Conservation (phyloP, 2,329 filamentous ascomycete genomes). For the Daldinia sp. region DNA sequence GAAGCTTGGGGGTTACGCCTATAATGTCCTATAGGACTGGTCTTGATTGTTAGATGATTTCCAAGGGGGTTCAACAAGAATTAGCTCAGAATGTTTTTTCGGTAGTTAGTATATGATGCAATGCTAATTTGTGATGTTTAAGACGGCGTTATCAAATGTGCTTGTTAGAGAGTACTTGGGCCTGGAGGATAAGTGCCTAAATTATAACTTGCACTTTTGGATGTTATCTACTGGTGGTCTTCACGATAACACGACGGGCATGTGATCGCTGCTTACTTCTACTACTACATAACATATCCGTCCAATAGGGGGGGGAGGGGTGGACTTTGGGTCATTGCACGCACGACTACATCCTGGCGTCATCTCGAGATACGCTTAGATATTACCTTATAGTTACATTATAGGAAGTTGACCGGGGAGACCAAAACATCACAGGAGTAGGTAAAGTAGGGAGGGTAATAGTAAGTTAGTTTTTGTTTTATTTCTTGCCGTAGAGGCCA, state of each 20-base stretch:
- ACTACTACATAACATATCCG: not conserved
- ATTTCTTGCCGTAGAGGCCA: not conserved
- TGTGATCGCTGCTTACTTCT: constrained; percentile 2
- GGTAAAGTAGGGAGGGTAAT: too few species aligned
- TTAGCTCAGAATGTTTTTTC: too few species aligned
- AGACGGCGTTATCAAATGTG: not conserved
- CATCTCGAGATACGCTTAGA: too few species aligned
- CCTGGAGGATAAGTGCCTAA: not conserved
- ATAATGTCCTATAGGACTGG: not conserved
- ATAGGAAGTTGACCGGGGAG: not conserved
- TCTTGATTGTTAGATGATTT: not conserved
- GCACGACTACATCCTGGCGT: not conserved
- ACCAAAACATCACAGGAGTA: too few species aligned
- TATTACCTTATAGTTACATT: too few species aligned
- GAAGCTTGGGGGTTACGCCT: not conserved
- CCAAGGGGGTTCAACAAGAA: not conserved
- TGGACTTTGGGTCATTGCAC: not conserved
- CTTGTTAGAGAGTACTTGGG: not conserved
- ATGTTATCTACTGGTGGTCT: not conserved
- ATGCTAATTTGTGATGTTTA: not conserved
- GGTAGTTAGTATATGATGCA: not conserved
- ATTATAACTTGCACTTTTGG: not conserved
- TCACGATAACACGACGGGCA: not conserved
- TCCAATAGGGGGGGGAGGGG: not conserved
- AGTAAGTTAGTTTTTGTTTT: not conserved